phyloP scores from a whole-genome alignment of 2,329 filamentous ascomycete genomes.

The Phyllosticta capitalensis region DNA sequence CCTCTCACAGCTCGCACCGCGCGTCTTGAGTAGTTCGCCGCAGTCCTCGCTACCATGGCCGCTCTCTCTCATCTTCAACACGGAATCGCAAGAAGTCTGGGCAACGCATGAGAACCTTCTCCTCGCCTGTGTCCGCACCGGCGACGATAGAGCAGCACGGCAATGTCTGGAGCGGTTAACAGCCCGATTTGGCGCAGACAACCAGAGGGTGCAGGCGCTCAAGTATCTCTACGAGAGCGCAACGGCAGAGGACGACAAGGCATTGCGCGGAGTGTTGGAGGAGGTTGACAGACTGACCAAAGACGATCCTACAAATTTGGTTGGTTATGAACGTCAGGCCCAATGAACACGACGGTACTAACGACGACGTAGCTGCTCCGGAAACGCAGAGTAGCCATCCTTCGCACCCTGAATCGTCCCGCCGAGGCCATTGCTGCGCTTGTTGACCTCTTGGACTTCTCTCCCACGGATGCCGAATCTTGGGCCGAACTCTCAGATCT shows the following conservation, averaged over 20 bases:
- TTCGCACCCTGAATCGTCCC: conserved; percentile 61
- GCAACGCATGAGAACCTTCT: conserved; percentile 78
- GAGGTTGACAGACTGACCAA: conserved; percentile 69
- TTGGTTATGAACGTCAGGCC: conserved; percentile 34
- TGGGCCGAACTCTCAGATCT: conserved; percentile 89
- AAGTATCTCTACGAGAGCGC: conserved; percentile 79
- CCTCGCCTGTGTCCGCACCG: conserved; percentile 71
- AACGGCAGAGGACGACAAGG: conserved; percentile 54
- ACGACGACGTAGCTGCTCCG: conserved; percentile 55
- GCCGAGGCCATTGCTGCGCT: conserved; percentile 67
- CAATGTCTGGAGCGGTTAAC: conserved; percentile 66
- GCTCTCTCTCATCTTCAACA: conserved; percentile 40
- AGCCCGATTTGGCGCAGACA: conserved; percentile 69
- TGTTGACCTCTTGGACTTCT: conserved; percentile 66
- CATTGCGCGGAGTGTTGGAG: conserved; percentile 59
- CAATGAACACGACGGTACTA: background rate
- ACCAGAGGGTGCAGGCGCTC: conserved; percentile 79
- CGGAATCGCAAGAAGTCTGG: conserved; percentile 75
- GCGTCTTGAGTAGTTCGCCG: conserved; percentile 28
- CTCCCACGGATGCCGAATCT: conserved; percentile 81
- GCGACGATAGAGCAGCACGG: conserved; percentile 69
- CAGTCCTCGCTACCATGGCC: conserved; percentile 39
- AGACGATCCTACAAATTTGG: conserved; percentile 70
- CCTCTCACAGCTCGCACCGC: conserved; percentile 39
- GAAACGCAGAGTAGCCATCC: conserved; percentile 73